Evolutionary conservation across 495 filamentous ascomycete species (phyloP).

Genomic region (Trichoderma gamsii): DNA sequence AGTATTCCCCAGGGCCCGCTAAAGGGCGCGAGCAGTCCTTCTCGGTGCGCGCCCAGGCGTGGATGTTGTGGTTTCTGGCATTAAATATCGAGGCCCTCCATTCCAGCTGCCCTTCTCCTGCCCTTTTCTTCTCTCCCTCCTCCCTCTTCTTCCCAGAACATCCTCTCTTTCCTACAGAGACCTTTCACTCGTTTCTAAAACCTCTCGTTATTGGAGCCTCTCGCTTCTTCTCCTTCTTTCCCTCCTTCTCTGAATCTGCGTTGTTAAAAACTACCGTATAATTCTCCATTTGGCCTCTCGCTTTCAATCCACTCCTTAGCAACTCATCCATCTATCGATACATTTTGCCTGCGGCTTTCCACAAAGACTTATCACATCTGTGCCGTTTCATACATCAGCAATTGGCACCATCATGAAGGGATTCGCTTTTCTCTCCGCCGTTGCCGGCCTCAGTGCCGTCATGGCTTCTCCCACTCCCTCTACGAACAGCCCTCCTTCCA

Average conservation of each 20-base stretch:
- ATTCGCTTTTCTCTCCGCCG: slow-evolving; percentile 40
- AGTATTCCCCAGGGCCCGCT: not conserved
- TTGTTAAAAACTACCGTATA: not conserved
- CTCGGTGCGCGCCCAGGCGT: not conserved
- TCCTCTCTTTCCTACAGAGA: slow-evolving; percentile 8
- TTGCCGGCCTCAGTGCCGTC: slow-evolving; percentile 51
- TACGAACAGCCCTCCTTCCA: slow-evolving; percentile 52
- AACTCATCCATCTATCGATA: slow-evolving; percentile 1
- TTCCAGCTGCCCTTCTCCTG: slow-evolving; percentile 12
- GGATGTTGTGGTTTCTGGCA: slow-evolving; percentile 1
- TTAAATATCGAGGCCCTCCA: not conserved
- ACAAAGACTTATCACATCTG: not conserved
- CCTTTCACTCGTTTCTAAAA: slow-evolving; percentile 1
- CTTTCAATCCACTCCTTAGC: slow-evolving; percentile 1
- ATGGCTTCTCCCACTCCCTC: slow-evolving; percentile 52
- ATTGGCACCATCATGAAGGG: slow-evolving; percentile 46
- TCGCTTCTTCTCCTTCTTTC: not conserved
- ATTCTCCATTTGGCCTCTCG: slow-evolving; percentile 1
- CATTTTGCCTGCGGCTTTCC: not conserved
- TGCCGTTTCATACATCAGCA: not conserved
- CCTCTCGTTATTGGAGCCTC: not conserved
- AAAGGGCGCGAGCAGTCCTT: not conserved
- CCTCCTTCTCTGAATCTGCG: not conserved
- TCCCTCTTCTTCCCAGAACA: slow-evolving; percentile 4
- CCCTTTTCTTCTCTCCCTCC: slow-evolving; percentile 4